Conservation (phyloP, 495 filamentous ascomycete species). For the Poronia punctata region DNA sequence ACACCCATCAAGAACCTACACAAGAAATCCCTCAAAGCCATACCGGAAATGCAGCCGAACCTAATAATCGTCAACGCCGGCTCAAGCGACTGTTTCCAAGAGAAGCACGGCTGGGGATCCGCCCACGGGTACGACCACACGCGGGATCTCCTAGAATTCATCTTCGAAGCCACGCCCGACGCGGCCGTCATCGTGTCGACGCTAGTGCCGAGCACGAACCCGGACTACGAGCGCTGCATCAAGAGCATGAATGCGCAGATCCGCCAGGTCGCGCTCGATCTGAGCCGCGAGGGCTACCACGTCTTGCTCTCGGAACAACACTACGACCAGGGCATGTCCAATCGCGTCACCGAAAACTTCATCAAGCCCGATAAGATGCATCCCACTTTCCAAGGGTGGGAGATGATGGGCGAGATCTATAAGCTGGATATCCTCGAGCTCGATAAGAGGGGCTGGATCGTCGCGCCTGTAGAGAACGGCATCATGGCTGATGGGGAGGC, state of each 20-base stretch:
- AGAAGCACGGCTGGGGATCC: slow-evolving; percentile 20
- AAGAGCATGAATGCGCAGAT: slow-evolving; percentile 27
- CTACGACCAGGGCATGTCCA: slow-evolving; percentile 18
- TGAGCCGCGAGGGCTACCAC: slow-evolving; percentile 29
- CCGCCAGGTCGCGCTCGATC: slow-evolving; percentile 28
- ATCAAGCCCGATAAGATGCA: slow-evolving; percentile 24
- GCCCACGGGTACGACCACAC: slow-evolving; percentile 19
- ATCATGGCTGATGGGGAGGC: slow-evolving; percentile 23
- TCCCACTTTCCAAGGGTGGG: slow-evolving; percentile 38
- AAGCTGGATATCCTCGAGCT: slow-evolving; percentile 31
- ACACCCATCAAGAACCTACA: slow-evolving; percentile 20
- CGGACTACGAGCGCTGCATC: slow-evolving; percentile 25
- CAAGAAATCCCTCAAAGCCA: slow-evolving; percentile 15
- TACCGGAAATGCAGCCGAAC: slow-evolving; percentile 22
- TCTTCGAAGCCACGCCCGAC: slow-evolving; percentile 22
- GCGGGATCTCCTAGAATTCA: slow-evolving; percentile 18
- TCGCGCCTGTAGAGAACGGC: slow-evolving; percentile 24
- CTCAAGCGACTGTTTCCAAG: slow-evolving; percentile 26
- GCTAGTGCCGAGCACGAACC: slow-evolving; percentile 19
- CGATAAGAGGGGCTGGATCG: slow-evolving; percentile 30
- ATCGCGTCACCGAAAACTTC: slow-evolving; percentile 19
- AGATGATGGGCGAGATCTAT: slow-evolving; percentile 40
- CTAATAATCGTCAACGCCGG: slow-evolving; percentile 27
- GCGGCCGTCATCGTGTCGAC: slow-evolving; percentile 20
- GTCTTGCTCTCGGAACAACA: slow-evolving; percentile 19